Conservation (phyloP, 2,329 filamentous ascomycete species). For the Aplosporella prunicola region DNA sequence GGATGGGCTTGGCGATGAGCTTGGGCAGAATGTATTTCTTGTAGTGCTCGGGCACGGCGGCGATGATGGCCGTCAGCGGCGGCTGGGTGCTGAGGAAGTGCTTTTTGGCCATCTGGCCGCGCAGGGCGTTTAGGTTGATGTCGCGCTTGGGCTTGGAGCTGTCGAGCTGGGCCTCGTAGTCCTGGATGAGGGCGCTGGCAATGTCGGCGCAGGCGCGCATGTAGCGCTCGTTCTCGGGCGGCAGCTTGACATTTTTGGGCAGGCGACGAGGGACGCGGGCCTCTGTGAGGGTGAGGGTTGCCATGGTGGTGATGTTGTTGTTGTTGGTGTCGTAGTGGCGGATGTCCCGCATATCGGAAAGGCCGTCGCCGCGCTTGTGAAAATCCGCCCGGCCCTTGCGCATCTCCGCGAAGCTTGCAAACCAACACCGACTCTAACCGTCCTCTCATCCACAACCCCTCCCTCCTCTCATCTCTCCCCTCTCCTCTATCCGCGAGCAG, state of each 20-base stretch:
- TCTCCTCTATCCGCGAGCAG: not conserved
- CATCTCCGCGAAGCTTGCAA: conserved; percentile 8
- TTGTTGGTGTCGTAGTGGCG: not conserved
- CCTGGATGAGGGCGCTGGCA: conserved; percentile 85
- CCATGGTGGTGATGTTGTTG: too few relatives aligned
- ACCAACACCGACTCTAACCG: conserved; percentile 3
- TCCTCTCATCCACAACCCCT: not conserved
- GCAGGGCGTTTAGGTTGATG: conserved; percentile 83
- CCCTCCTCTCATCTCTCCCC: conserved; percentile 9
- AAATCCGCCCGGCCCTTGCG: conserved; percentile 10
- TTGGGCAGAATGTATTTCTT: conserved; percentile 98
- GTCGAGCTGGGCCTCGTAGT: conserved; percentile 75
- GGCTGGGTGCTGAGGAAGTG: conserved; percentile 81
- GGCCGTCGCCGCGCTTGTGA: conserved; percentile 5
- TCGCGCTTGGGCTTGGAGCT: conserved; percentile 66
- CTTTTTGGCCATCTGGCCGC: conserved; percentile 84
- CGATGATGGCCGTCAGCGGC: conserved; percentile 91
- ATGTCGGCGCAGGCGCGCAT: conserved; percentile 93
- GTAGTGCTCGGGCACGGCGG: conserved; percentile 97
- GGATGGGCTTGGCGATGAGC: conserved; percentile 91
- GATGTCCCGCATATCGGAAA: too few relatives aligned
- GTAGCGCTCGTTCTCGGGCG: conserved; percentile 90
- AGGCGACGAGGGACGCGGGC: conserved; percentile 40
- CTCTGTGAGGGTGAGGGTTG: conserved; percentile 52
- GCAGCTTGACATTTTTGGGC: conserved; percentile 64